Base-by-base conservation (phyloP, 179 eudicot species). In the Monotropa hypopitys region DNA sequence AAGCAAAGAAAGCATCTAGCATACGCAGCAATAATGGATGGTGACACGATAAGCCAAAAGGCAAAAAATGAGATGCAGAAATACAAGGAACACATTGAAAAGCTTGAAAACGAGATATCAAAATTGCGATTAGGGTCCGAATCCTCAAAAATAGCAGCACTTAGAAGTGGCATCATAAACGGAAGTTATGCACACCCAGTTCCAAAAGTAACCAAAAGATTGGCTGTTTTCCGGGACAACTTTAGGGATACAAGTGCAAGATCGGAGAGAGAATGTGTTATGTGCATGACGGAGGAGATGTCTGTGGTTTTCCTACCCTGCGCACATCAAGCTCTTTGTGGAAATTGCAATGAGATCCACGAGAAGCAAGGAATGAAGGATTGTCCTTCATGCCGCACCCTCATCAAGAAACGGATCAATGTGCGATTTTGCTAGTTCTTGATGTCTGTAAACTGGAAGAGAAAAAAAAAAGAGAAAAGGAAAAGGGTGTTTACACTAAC, bases 291-390 rank as follows among this genome's bases (percentile, higher is more conserved):
- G 6, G 61, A 77, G 32, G 79, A 77, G 74, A 77, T 66, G 32
- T 66, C 62, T 0, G 79, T 77, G 59, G 74, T 77, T 50, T 77
- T 77, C 66, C 79, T 67, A n/a, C 80, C 80, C 28, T 77, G 80
- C 51, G 80, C 74, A 13, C 80, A 77, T 11, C 80, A 77, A 40
- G 63, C 43, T 50, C 65, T 77, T 33, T 77, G 74, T 47, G 66
- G 4, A 51, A 38, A 35, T 23, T 77, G 80, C 75, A 68, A 68
- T 50, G 63, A 68, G 51, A 61, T 67, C 15, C 74, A 77, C 32
- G 50, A 68, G 63, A 49, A 47, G 32, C 78, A 46, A 69, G 80
- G 73, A n/a, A 76, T 77, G 80, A 69, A 77, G 5, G 63, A 50
- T n/a, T 77, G 80, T 35, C 74, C 80, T 69, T 76, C 78, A 4